These are phyloP conservation scores for Ceratocystis cubensis DNA, from an alignment of 2,329 filamentous ascomycete species.

Conservation along the genomic window DNA sequence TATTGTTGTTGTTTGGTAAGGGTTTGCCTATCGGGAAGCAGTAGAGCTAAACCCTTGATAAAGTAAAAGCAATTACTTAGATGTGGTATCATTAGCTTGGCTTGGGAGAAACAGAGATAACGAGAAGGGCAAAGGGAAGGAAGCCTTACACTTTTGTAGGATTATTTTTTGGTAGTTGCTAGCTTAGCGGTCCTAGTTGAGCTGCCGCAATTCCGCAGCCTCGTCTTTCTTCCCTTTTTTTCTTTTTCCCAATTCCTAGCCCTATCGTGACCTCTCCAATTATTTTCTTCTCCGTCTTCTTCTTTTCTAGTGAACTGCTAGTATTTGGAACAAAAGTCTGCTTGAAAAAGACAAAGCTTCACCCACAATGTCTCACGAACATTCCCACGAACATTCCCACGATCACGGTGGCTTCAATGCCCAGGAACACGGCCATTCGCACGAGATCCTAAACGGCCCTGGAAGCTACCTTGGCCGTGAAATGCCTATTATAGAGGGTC, in stretches of 20 bases:
- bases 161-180: too few relatives aligned
- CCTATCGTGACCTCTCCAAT: not conserved
- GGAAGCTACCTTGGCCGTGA: conserved; percentile 82
- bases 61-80: too few relatives aligned
- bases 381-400: conserved; percentile 16
- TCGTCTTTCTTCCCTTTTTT: not conserved
- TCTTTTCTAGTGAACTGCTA: not conserved
- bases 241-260: not conserved
- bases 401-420: conserved; percentile 31
- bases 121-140: too few relatives aligned
- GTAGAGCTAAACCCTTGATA: too few relatives aligned
- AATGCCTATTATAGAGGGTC: conserved; percentile 82
- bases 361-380: conserved; percentile 1
- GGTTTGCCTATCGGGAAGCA: too few relatives aligned
- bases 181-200: not conserved
- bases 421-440: conserved; percentile 79
- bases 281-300: not conserved
- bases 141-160: too few relatives aligned
- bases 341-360: not conserved
- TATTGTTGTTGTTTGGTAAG: too few relatives aligned
- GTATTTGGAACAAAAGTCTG: not conserved
- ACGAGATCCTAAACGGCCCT: conserved; percentile 89
- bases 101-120: too few relatives aligned
- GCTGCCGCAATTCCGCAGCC: not conserved
- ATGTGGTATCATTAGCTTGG: too few relatives aligned